phyloP scores from a whole-genome alignment of 805 yeast species.

The Ogataea thermomethanolica region DNA sequence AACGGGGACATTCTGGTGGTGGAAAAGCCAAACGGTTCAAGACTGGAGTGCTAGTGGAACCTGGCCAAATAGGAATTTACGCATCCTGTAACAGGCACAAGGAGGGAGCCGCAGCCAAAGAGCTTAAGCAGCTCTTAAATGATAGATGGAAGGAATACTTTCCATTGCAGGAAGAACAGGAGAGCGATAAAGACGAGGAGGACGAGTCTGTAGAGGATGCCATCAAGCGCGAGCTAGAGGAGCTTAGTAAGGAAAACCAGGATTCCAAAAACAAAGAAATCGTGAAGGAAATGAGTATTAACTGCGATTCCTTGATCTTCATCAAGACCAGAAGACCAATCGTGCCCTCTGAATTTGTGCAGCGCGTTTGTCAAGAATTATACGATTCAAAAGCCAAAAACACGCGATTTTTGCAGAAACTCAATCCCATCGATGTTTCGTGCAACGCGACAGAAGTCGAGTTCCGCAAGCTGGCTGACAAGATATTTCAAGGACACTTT shows the following conservation, averaged over 20 bases:
- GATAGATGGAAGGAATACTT: slow-evolving; percentile 50
- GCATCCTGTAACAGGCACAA: slow-evolving; percentile 84
- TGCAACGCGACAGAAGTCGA: slow-evolving; percentile 71
- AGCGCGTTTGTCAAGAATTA: slow-evolving; percentile 59
- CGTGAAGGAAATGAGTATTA: slow-evolving; percentile 58
- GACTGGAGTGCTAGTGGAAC: slow-evolving; percentile 57
- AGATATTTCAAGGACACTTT: slow-evolving; percentile 16
- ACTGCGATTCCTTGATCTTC: slow-evolving; percentile 82
- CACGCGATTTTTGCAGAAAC: slow-evolving; percentile 71
- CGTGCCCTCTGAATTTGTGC: slow-evolving; percentile 70
- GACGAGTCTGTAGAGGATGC: slow-evolving; percentile 71
- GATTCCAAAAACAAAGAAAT: slow-evolving; percentile 43
- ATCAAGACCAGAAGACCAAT: slow-evolving; percentile 77
- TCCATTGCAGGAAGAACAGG: slow-evolving; percentile 25
- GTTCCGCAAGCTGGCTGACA: slow-evolving; percentile 45
- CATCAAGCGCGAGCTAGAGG: slow-evolving; percentile 66
- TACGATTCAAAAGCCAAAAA: slow-evolving; percentile 47
- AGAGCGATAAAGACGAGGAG: slow-evolving; percentile 32
- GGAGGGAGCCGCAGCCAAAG: slow-evolving; percentile 76
- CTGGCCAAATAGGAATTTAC: slow-evolving; percentile 82
- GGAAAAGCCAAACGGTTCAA: slow-evolving; percentile 38
- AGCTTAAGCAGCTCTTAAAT: slow-evolving; percentile 55
- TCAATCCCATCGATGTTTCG: slow-evolving; percentile 77
- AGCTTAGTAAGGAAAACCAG: slow-evolving; percentile 42
- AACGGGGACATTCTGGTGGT: slow-evolving; percentile 22